phyloP scores from a whole-genome alignment of 202 grass and related monocot species.

The Setaria viridis region DNA sequence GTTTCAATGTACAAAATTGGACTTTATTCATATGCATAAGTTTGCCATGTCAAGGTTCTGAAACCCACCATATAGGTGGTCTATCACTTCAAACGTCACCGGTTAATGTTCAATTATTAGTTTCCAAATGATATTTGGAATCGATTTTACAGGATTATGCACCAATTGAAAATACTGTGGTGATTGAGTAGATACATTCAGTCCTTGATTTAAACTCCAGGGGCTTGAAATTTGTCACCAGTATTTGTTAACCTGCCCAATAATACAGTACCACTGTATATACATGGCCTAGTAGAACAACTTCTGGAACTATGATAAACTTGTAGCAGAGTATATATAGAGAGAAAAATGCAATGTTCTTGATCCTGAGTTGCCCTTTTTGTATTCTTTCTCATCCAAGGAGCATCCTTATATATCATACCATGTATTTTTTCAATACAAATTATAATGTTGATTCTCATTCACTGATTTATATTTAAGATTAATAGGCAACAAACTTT shows the following conservation, averaged over 20 bases:
- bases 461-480: constrained; percentile 1
- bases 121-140: constrained; percentile 1
- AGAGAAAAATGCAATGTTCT: not conserved
- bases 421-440: constrained; percentile 30
- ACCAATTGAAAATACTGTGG: not conserved
- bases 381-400: constrained; percentile 14
- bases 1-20: not conserved
- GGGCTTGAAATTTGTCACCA: not conserved
- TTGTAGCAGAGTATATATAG: not conserved
- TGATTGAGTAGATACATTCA: not conserved
- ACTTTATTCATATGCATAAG: not conserved
- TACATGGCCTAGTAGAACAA: not conserved
- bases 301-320: not conserved
- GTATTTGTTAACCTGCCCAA: not conserved
- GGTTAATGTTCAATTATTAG: not conserved
- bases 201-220: not conserved
- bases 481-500: constrained; percentile 16
- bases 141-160: constrained; percentile 24
- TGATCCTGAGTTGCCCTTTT: not conserved
- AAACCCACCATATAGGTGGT: not conserved
- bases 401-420: constrained; percentile 10
- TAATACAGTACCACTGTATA: not conserved
- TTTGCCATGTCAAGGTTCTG: constrained; percentile 9
- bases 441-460: constrained; percentile 6
- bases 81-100: not conserved